Evolutionary conservation across 2,329 filamentous ascomycete species (phyloP).

Genomic region (Diaporthe ilicicola): DNA sequence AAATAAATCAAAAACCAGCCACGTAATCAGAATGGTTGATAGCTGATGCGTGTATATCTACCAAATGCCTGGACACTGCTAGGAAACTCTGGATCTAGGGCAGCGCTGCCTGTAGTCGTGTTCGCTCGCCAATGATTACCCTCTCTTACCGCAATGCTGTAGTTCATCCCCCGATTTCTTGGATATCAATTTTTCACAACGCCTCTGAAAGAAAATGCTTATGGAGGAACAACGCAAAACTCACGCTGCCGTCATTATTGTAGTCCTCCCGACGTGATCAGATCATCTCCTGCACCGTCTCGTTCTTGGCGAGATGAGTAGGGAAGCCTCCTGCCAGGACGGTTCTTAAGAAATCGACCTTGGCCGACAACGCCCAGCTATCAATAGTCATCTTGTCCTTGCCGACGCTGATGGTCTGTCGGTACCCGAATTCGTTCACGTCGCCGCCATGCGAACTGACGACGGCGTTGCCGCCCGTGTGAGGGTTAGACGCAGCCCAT

Average conservation of each 20-base stretch:
- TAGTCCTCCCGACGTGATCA: constrained; percentile 43
- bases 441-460: constrained; percentile 50
- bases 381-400: constrained; percentile 56
- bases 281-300: constrained; percentile 47
- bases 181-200: constrained; percentile 30
- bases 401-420: constrained; percentile 58
- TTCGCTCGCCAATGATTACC: neutral
- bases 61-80: neutral
- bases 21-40: neutral
- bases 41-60: neutral
- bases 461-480: constrained; percentile 51
- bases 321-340: constrained; percentile 56
- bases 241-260: constrained; percentile 24
- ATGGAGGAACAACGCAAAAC: constrained; percentile 23
- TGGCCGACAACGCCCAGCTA: constrained; percentile 59
- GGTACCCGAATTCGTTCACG: constrained; percentile 60
- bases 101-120: neutral
- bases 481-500: constrained; percentile 50
- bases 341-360: constrained; percentile 57
- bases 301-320: constrained; percentile 51
- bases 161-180: neutral
- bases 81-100: neutral
- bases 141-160: neutral
- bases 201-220: neutral
- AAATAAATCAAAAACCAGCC: too few relatives aligned